Evolutionary conservation across 2,329 filamentous ascomycete species (phyloP).

Genomic region (Blumeriella jaapii): DNA sequence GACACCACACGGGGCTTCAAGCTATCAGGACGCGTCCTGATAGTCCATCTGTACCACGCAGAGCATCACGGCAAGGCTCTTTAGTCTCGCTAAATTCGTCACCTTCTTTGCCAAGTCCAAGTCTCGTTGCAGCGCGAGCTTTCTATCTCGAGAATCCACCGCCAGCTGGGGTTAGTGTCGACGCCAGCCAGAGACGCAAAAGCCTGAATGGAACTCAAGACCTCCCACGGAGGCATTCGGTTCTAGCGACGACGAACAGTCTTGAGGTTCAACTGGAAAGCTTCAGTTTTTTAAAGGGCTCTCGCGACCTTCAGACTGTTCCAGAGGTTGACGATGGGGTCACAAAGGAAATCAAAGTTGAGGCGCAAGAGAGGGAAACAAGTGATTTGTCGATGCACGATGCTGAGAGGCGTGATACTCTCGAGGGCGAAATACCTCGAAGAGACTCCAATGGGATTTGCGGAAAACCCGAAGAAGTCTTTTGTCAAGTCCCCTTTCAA

Average conservation of each 20-base stretch:
- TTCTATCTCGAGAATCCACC: constrained; percentile 15
- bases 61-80: constrained; percentile 5
- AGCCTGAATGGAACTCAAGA: constrained; percentile 12
- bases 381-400: constrained; percentile 2
- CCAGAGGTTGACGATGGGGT: constrained; percentile 7
- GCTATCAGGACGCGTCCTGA: constrained; percentile 8
- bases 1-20: constrained; percentile 10
- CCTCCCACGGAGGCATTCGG: constrained; percentile 17
- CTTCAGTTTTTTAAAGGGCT: constrained; percentile 11
- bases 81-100: constrained; percentile 1
- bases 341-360: constrained; percentile 4
- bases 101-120: constrained; percentile 18
- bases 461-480: constrained; percentile 7
- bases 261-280: constrained; percentile 9
- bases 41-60: background rate
- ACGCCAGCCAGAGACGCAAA: constrained; percentile 10
- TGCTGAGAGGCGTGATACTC: background rate
- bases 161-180: constrained; percentile 7
- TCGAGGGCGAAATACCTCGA: background rate
- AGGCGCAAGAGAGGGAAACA: constrained; percentile 3
- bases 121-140: constrained; percentile 19
- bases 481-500: constrained; percentile 15
- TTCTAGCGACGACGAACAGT: constrained; percentile 1
- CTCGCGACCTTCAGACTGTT: constrained; percentile 9
- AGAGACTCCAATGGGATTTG: constrained; percentile 5